Evolutionary conservation across 139 green algal genomes (phyloP), one percentile per base, ranked within the genome.

Genomic region (Chlorokybus atmophyticus): DNA sequence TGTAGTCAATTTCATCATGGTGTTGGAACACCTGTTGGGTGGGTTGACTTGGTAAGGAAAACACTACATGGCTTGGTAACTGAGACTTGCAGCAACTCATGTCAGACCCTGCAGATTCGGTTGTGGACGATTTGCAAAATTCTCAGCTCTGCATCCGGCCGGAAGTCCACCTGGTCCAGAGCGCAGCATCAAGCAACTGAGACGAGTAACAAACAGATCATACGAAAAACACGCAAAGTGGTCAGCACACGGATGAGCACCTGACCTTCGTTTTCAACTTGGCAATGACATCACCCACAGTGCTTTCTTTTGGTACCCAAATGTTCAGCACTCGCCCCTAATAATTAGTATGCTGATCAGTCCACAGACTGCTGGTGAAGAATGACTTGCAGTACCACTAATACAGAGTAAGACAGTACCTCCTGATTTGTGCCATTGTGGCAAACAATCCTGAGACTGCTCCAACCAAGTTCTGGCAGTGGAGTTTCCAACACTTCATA

Each of bases 401-500:
- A 47, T 21, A 17, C 14, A 54, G 47, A 8, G 17, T 35, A 58
- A 10, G 10, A 50, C 50, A 58, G 14, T 50, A 86, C 73, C 59
- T 82, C 73, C 65, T 93, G 85, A 4, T 67, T 74, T 29, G 81
- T 85, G 2, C 66, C 64, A 31, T 85, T 85, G 76, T 94, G 78
- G 49, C 83, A 77, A 0, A 29, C n/a, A 53, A 84, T 72, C 55
- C 78, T 81, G 39, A 88, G 59, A 2, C 59, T 78, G 35, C 85
- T 77, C 7, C 88, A 48, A 47, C 56, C 82, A 24, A 94, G 75
- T 64, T 94, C 72, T 3, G 75, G 80, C 64, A 97, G 72, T 1
- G 87, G 90, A 57, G 95, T 74, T 67, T 97, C 89, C 40, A 97
- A 74, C 40, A 91, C 62, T 70, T 97, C 88, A 41, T 93, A 97